These are phyloP conservation scores for Pseudonitzschia delicatissima DNA, from an alignment of 108 stramenopile genomes.

Conservation along the genomic window DNA sequence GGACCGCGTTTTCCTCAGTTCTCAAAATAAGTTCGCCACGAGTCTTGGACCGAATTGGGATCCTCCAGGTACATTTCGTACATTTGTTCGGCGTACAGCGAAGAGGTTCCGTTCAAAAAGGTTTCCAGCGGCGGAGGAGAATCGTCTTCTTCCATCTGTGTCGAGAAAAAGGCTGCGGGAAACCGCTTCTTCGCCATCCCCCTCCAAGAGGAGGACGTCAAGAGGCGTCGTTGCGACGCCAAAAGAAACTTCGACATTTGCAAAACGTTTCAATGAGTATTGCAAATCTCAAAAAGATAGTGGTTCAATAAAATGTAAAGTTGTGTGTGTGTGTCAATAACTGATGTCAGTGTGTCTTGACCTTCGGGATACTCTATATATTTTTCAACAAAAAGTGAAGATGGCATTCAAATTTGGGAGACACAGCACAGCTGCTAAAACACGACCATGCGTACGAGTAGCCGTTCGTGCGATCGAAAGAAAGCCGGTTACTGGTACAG, in stretches of 20 bases:
- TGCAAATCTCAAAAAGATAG: no score
- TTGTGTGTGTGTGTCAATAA: no score
- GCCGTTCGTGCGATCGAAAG: no score
- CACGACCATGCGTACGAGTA: no score
- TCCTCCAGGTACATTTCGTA: constrained; percentile 64
- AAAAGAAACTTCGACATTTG: constrained; percentile 16
- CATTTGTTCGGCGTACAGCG: constrained; percentile 87
- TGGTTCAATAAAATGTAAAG: no score
- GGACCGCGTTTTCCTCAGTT: constrained; percentile 44
- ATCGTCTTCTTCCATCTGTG: constrained; percentile 5
- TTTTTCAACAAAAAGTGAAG: no score
- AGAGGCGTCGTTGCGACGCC: constrained; percentile 23
- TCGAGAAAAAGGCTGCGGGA: background rate
- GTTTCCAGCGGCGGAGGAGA: constrained; percentile 33
- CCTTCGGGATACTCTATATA: no score
- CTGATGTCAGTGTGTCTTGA: no score
- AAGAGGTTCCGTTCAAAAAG: constrained; percentile 71
- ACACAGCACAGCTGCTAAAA: no score
- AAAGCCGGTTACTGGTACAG: no score
- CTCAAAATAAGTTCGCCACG: constrained; percentile 64
- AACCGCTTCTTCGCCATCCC: background rate
- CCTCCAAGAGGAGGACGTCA: background rate
- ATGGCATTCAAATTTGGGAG: no score
- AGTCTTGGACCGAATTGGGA: constrained; percentile 66
- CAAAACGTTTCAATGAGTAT: no score